Percentiles rank a stretch among this genome's conserved stretches.
Conservation (phyloP, 139 green algal genomes). For the Mychonastes homosphaera region DNA sequence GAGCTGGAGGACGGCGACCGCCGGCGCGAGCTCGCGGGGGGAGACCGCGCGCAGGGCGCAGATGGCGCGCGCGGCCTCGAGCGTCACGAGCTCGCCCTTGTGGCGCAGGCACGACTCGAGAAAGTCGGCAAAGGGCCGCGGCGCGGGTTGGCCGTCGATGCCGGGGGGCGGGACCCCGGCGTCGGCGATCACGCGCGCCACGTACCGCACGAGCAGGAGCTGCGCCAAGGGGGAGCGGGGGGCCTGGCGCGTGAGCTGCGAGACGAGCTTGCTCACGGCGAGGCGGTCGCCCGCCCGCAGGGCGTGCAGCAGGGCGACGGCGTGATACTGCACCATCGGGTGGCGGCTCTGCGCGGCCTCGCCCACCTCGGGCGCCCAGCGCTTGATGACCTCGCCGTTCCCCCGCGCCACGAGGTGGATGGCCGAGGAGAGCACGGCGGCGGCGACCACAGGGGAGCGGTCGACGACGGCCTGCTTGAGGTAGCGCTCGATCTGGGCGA, state of each 20-base stretch:
- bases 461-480: constrained; percentile 98
- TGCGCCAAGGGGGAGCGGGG: constrained; percentile 90
- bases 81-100: constrained; percentile 81
- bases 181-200: constrained; percentile 61
- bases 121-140: constrained; percentile 94
- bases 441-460: constrained; percentile 67
- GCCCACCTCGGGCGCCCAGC: constrained; percentile 94
- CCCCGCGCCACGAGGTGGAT: constrained; percentile 71
- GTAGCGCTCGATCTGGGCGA: constrained; percentile 79
- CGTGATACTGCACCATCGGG: constrained; percentile 94
- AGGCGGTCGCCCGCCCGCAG: constrained; percentile 85
- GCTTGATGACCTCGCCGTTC: constrained; percentile 89
- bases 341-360: constrained; percentile 83
- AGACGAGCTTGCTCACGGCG: constrained; percentile 94
- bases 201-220: constrained; percentile 86
- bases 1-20: constrained; percentile 96
- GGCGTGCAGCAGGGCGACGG: constrained; percentile 85
- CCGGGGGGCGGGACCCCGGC: constrained; percentile 31
- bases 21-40: constrained; percentile 80
- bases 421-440: constrained; percentile 71
- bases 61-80: constrained; percentile 84
- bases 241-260: constrained; percentile 60
- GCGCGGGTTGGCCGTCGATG: too few relatives aligned
- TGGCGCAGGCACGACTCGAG: constrained; percentile 92
- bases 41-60: constrained; percentile 82